Evolutionary conservation across 257 asterid species (phyloP).

Genomic region (Sherardia arvensis): DNA sequence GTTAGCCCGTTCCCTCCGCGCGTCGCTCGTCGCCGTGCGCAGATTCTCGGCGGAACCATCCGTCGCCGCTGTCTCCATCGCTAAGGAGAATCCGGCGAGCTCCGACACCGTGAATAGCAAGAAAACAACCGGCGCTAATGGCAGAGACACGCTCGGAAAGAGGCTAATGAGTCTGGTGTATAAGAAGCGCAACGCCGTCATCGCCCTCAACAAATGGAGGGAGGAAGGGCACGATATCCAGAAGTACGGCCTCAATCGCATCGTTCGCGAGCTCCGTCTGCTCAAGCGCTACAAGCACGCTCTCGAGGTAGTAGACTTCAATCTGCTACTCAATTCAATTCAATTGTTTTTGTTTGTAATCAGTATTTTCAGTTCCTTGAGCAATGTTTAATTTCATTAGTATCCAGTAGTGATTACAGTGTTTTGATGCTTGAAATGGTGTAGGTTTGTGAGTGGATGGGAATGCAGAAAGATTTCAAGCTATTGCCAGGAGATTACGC

Average conservation of each 20-base stretch:
- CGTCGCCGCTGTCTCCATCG: constrained; percentile 4
- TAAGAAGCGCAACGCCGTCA: constrained; percentile 72
- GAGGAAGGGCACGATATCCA: constrained; percentile 71
- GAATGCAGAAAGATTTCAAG: constrained; percentile 59
- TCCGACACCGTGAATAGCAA: constrained; percentile 11
- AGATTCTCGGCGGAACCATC: constrained; percentile 42
- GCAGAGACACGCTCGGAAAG: constrained; percentile 56
- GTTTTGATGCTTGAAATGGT: background rate
- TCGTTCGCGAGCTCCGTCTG: constrained; percentile 74
- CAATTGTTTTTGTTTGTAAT: background rate
- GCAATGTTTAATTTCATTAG: background rate
- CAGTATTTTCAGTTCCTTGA: background rate
- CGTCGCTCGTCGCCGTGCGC: constrained; percentile 54
- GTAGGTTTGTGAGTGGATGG: constrained; percentile 96
- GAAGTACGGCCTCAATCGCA: constrained; percentile 78
- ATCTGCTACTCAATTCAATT: background rate
- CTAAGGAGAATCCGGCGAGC: constrained; percentile 17
- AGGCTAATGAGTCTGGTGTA: constrained; percentile 59
- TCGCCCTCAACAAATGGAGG: constrained; percentile 69
- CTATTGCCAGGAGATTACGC: constrained; percentile 88
- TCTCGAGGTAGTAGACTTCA: constrained; percentile 59
- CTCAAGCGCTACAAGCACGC: constrained; percentile 77
- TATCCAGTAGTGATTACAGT: background rate
- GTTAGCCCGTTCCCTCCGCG: constrained; percentile 38
- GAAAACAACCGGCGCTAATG: constrained; percentile 16